Conservation (phyloP, 805 yeast species). For the Saccharomycopsis fermentans region DNA sequence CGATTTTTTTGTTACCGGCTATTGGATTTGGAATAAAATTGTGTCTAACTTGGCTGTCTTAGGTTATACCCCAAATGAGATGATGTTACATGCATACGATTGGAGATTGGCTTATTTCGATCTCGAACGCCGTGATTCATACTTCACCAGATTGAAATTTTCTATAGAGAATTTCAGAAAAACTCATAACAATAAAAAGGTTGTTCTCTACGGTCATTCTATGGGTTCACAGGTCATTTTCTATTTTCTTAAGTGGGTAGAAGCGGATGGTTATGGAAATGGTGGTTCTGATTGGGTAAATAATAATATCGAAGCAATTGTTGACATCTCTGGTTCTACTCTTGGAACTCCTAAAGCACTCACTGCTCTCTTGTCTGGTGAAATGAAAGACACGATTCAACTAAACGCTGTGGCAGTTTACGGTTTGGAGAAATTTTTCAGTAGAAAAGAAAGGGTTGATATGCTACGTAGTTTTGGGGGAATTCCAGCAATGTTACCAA, state of each 20-base stretch:
- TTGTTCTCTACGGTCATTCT: constrained; percentile 81
- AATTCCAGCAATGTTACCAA: constrained; percentile 89
- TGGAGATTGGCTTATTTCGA: constrained; percentile 92
- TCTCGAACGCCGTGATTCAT: constrained; percentile 77
- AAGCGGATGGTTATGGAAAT: constrained; percentile 86
- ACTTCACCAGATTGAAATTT: constrained; percentile 65
- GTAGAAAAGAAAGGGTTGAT: constrained; percentile 79
- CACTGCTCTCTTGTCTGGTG: constrained; percentile 90
- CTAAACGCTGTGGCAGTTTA: constrained; percentile 85
- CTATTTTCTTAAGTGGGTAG: constrained; percentile 94
- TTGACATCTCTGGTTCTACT: constrained; percentile 83
- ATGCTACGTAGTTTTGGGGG: constrained; percentile 89
- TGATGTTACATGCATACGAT: constrained; percentile 89
- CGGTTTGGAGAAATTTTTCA: constrained; percentile 89
- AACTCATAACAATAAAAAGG: constrained; percentile 42
- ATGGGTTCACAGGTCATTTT: constrained; percentile 91
- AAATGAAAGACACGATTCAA: constrained; percentile 96
- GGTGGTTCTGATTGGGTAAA: constrained; percentile 91
- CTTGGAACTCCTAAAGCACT: constrained; percentile 93
- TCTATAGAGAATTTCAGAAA: constrained; percentile 53
- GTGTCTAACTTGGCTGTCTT: constrained; percentile 90
- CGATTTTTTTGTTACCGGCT: constrained; percentile 92
- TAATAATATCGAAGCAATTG: constrained; percentile 65
- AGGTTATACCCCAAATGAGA: constrained; percentile 85
- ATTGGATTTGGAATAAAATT: constrained; percentile 97